A percentile compares a stretch with the other conserved stretches of the same genome.
phyloP scores from a whole-genome alignment of 306 rosid genomes.

The Lagenaria siceraria region DNA sequence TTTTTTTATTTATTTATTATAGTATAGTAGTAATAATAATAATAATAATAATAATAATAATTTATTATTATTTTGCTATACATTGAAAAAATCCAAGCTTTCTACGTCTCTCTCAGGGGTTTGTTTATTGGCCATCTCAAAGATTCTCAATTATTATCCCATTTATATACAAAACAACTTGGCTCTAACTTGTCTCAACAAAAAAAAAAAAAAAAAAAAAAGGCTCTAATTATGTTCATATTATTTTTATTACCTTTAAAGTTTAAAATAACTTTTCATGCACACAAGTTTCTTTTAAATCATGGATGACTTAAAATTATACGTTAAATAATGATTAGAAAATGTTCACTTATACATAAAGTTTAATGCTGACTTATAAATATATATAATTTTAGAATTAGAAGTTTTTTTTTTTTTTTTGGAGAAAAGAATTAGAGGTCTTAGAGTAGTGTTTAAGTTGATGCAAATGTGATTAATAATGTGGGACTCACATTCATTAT shows the following conservation, averaged over 20 bases:
- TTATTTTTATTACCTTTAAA: background rate
- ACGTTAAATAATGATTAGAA: too few relatives aligned
- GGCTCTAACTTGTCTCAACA: background rate
- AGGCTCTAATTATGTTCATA: background rate
- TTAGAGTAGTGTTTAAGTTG: background rate
- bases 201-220: too few relatives aligned
- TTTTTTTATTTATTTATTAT: background rate
- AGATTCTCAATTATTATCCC: conserved; percentile 1
- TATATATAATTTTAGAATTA: background rate
- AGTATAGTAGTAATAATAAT: too few relatives aligned
- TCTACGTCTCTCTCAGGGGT: background rate
- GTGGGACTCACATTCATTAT: background rate
- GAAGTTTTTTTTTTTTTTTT: background rate
- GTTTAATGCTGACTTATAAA: background rate
- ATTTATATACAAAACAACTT: background rate
- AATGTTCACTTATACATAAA: too few relatives aligned
- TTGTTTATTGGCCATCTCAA: background rate
- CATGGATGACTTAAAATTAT: too few relatives aligned
- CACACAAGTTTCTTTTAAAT: too few relatives aligned
- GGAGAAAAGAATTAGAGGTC: too few relatives aligned
- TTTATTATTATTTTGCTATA: background rate
- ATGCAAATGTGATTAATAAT: background rate
- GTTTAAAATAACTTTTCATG: too few relatives aligned
- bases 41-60: too few relatives aligned
- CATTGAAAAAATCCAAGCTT: background rate